Evolutionary conservation across 1,284 basidiomycete genomes (phyloP), one percentile per base, ranked within the genome.

Genomic region (Tilletia indica): DNA sequence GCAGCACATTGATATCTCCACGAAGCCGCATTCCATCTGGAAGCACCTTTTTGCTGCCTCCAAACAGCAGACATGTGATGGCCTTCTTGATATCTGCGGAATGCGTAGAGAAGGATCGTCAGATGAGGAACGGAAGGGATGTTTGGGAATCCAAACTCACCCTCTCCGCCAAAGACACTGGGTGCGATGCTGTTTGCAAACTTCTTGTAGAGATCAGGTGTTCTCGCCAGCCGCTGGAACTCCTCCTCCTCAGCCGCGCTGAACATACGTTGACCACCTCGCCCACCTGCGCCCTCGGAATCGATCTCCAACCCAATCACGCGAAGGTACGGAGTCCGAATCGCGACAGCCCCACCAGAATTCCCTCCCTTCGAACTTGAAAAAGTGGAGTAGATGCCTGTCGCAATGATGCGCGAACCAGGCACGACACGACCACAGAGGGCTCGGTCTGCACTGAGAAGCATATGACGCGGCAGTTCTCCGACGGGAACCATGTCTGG

Each of bases 401-500:
- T 98, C 0, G 93, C 94, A 74, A 99, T 90, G 66, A 99, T 91
- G 71, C 95, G 88, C 31, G 94, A 94, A 6, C 97, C 97, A 1
- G 97, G 97, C 1, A 98, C 93, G 1, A 84, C 82, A 34, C 82
- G 75, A 21, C 80, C 82, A 56, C 80, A 82, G 14, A 84, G 76
- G 11, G 80, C 77, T n/a, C 83, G 78, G 85, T 99, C 97, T 12
- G 90, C 91, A 48, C 93, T 95, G 36, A 99, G 87, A 70, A 97
- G 89, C 88, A 99, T 94, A 85, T 99, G 97, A 56, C 95, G 87
- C 4, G 97, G 97, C 64, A 99, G 87, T 83, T 99, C 97, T 87
- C 97, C 97, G 31, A 99, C 94, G 2, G 97, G 97, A 0, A 99
- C 97, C 94, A 98, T 97, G 85, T 99, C 97, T 0, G 97, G 97